phyloP scores from a whole-genome alignment of 352 stramenopile genomes.

The Globisporangium yorkense region DNA sequence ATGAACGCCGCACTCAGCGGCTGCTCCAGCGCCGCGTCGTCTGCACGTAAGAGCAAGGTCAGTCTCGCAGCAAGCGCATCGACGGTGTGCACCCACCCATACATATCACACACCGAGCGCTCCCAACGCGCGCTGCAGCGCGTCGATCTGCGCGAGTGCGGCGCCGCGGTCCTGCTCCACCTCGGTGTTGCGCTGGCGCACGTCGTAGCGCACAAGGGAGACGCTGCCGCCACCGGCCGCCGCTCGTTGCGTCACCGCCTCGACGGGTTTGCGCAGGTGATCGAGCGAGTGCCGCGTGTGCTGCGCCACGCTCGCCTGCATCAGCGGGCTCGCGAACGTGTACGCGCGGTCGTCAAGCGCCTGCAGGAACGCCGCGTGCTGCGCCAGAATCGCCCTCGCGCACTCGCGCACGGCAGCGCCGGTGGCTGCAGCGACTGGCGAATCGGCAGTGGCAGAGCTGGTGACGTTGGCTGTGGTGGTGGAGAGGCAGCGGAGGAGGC shows the following conservation, averaged over 20 bases:
- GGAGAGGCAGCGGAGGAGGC: neutral
- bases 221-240: neutral
- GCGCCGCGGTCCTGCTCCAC: slow-evolving; percentile 54
- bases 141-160: slow-evolving; percentile 50
- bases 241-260: slow-evolving; percentile 15
- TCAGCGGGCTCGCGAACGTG: slow-evolving; percentile 54
- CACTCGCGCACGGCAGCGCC: slow-evolving; percentile 25
- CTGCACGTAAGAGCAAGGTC: slow-evolving; percentile 1
- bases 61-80: neutral
- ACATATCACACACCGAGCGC: slow-evolving; percentile 16
- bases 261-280: slow-evolving; percentile 67
- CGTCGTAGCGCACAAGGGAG: slow-evolving; percentile 55
- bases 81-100: neutral
- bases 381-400: slow-evolving; percentile 53
- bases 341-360: slow-evolving; percentile 51
- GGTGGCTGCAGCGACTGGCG: neutral
- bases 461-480: no score
- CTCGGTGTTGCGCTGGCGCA: slow-evolving; percentile 55
- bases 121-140: slow-evolving; percentile 29
- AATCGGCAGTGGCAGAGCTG: neutral
- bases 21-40: slow-evolving; percentile 13
- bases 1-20: slow-evolving; percentile 64
- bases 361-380: slow-evolving; percentile 53
- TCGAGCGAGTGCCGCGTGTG: slow-evolving; percentile 80
- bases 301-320: slow-evolving; percentile 57